These are phyloP conservation scores for Phanerodontia chrysosporium DNA, from an alignment of 768 basidiomycete genomes.

Conservation along the genomic window DNA sequence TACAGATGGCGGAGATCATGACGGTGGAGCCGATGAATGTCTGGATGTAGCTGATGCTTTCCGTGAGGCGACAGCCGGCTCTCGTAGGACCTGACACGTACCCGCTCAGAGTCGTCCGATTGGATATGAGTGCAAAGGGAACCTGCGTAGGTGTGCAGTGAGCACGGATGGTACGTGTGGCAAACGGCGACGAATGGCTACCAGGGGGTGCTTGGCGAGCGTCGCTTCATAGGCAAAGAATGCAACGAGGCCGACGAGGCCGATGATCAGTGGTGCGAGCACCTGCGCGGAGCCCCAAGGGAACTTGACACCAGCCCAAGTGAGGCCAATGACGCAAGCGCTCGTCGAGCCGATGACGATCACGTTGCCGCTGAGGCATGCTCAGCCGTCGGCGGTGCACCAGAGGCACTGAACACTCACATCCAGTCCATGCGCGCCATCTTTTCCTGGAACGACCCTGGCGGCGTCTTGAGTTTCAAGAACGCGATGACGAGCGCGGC, in stretches of 20 bases:
- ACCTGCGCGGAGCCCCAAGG: constrained; percentile 29
- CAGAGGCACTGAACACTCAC: constrained; percentile 10
- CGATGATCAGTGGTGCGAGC: constrained; percentile 32
- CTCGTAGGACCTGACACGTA: neutral
- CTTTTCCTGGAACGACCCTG: constrained; percentile 16
- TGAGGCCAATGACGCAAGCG: constrained; percentile 16
- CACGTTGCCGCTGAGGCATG: constrained; percentile 18
- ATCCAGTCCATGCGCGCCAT: constrained; percentile 26
- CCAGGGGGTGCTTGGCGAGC: constrained; percentile 27
- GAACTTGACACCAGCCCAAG: constrained; percentile 33
- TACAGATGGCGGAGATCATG: constrained; percentile 13
- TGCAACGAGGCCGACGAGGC: constrained; percentile 27
- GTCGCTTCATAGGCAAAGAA: constrained; percentile 39
- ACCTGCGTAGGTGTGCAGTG: constrained; percentile 10
- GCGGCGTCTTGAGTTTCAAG: constrained; percentile 18
- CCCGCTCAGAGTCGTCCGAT: constrained; percentile 28
- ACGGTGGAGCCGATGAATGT: constrained; percentile 13
- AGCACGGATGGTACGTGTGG: neutral
- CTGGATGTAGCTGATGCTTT: constrained; percentile 20
- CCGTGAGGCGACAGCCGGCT: neutral
- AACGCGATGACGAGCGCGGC: constrained; percentile 13
- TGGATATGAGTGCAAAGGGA: constrained; percentile 23
- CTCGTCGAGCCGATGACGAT: constrained; percentile 19
- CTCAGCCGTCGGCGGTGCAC: neutral
- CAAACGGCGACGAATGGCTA: constrained; percentile 10